Conservation (phyloP, 345 rosid genomes). For the Jatropha curcas region DNA sequence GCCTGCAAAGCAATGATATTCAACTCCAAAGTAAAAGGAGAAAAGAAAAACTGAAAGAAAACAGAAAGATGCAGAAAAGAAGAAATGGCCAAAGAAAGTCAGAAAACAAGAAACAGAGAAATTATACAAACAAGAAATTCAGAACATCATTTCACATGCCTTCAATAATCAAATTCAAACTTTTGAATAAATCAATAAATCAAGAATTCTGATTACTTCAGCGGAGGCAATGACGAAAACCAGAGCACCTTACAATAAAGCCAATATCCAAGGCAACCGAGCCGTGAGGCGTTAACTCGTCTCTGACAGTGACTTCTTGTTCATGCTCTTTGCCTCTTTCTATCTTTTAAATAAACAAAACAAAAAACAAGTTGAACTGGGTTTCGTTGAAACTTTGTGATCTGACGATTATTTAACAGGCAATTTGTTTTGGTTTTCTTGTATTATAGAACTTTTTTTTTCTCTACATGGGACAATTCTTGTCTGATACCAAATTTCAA, state of each 20-base stretch:
- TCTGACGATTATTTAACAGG: neutral
- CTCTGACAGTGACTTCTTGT: neutral
- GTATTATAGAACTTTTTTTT: no score
- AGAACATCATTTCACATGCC: neutral
- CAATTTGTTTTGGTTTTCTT: neutral
- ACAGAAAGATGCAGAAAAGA: neutral
- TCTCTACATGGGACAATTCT: no score
- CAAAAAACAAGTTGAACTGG: no score
- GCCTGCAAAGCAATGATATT: neutral
- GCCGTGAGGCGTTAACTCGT: conserved; percentile 2
- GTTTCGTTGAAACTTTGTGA: neutral
- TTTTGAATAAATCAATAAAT: neutral
- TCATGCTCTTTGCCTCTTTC: neutral
- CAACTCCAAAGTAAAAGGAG: neutral
- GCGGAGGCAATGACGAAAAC: neutral
- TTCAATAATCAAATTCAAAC: neutral
- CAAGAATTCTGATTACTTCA: neutral
- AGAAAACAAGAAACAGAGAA: neutral
- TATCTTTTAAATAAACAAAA: neutral
- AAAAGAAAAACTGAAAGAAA: neutral
- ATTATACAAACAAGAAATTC: conserved; percentile 13
- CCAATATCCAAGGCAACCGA: neutral
- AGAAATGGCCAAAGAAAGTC: neutral
- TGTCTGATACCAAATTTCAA: no score
- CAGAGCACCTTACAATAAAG: neutral